phyloP scores from a whole-genome alignment of 495 filamentous ascomycete genomes.

The Penicillium mononematosum region DNA sequence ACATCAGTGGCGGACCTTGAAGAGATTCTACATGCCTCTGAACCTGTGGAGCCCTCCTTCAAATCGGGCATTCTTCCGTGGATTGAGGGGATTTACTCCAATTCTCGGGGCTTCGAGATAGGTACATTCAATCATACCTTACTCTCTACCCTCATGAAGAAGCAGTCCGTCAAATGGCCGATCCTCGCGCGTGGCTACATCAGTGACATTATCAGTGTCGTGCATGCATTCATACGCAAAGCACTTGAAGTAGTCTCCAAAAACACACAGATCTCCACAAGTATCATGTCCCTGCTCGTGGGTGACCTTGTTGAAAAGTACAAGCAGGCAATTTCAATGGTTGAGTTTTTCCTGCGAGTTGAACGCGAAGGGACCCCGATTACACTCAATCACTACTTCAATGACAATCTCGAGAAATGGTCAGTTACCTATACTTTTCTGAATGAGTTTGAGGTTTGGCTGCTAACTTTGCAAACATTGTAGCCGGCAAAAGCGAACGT shows the following conservation, averaged over 20 bases:
- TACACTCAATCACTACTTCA: slow-evolving; percentile 57
- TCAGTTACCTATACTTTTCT: slow-evolving; percentile 8
- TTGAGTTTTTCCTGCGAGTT: slow-evolving; percentile 47
- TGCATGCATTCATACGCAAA: slow-evolving; percentile 47
- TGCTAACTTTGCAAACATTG: slow-evolving; percentile 7
- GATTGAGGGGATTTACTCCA: slow-evolving; percentile 27
- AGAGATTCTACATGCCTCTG: slow-evolving; percentile 24
- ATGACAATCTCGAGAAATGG: slow-evolving; percentile 46
- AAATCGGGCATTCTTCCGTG: slow-evolving; percentile 27
- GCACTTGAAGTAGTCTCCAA: slow-evolving; percentile 38
- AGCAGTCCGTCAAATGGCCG: slow-evolving; percentile 56
- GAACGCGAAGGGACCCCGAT: slow-evolving; percentile 46
- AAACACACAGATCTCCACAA: slow-evolving; percentile 37
- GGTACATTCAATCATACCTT: slow-evolving; percentile 40
- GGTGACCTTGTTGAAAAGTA: slow-evolving; percentile 46
- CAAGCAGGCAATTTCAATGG: slow-evolving; percentile 39
- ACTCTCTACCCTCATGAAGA: slow-evolving; percentile 46
- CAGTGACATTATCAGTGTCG: slow-evolving; percentile 37
- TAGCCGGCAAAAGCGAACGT: slow-evolving; percentile 15
- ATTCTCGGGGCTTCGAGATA: slow-evolving; percentile 36
- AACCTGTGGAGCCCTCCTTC: slow-evolving; percentile 3
- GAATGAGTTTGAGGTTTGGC: not conserved
- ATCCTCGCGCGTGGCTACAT: slow-evolving; percentile 45
- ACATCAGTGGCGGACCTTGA: slow-evolving; percentile 19
- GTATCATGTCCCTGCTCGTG: slow-evolving; percentile 40